phyloP scores from a whole-genome alignment of 495 filamentous ascomycete species.

The Aspergillus sparsus region DNA sequence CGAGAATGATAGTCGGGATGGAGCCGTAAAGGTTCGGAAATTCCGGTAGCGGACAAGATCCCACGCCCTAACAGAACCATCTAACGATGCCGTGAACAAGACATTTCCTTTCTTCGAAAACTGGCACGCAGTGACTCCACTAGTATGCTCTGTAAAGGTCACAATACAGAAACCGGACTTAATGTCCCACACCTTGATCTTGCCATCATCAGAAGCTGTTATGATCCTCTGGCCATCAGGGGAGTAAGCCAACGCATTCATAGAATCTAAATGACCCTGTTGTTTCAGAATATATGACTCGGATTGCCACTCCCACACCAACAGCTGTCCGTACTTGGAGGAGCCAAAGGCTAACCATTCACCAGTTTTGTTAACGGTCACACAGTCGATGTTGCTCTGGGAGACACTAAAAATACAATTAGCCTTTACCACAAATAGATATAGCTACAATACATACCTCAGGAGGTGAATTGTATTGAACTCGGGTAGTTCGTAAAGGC shows the following conservation, averaged over 20 bases:
- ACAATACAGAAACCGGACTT: conserved; percentile 96
- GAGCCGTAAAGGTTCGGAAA: conserved; percentile 94
- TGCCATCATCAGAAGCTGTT: conserved; percentile 92
- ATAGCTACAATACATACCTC: conserved; percentile 43
- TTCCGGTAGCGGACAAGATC: conserved; percentile 95
- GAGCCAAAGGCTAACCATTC: conserved; percentile 99
- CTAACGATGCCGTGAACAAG: conserved; percentile 89
- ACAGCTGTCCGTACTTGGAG: conserved; percentile 86
- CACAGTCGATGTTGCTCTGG: conserved; percentile 90
- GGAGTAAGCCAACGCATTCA: conserved; percentile 91
- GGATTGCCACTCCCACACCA: conserved; percentile 99
- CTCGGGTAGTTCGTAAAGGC: conserved; percentile 92
- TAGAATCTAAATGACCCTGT: conserved; percentile 95
- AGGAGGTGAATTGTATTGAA: conserved; percentile 92
- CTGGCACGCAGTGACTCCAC: conserved; percentile 91
- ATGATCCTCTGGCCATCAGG: conserved; percentile 91
- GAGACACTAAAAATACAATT: conserved; percentile 69
- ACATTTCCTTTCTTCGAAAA: conserved; percentile 94
- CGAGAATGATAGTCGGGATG: conserved; percentile 86
- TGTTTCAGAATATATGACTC: conserved; percentile 99
- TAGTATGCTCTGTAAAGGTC: conserved; percentile 95
- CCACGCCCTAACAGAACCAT: conserved; percentile 93
- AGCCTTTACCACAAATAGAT: background rate
- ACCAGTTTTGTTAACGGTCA: conserved; percentile 87
- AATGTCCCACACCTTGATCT: conserved; percentile 97